Conservation (phyloP, 176 grass and related monocot species). For the Oryza longistaminata region DNA sequence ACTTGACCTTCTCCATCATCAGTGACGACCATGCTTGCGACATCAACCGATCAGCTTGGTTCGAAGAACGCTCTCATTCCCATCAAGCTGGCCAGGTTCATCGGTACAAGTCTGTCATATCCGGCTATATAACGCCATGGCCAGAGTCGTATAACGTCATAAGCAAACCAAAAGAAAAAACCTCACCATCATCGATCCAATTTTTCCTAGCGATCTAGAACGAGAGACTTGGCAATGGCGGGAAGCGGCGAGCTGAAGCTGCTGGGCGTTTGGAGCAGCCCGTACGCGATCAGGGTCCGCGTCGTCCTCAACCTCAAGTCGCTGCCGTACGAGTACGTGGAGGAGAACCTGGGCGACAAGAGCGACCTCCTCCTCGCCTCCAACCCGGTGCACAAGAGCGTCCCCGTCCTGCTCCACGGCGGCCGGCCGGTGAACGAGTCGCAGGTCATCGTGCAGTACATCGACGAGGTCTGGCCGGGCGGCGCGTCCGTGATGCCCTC, state of each 20-base stretch:
- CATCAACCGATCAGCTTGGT: neutral
- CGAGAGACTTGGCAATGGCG: constrained; percentile 13
- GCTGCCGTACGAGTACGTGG: constrained; percentile 60
- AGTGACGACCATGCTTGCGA: neutral
- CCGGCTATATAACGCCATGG: neutral
- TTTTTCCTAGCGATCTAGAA: neutral
- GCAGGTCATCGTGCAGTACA: constrained; percentile 68
- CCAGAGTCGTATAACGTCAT: neutral
- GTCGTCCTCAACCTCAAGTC: constrained; percentile 66
- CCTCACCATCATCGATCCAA: neutral
- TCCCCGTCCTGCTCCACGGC: constrained; percentile 66
- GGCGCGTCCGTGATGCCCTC: constrained; percentile 43
- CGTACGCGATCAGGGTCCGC: constrained; percentile 46
- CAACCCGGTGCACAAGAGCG: constrained; percentile 72
- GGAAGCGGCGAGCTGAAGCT: constrained; percentile 53
- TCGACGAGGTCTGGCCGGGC: constrained; percentile 61
- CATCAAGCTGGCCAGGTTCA: neutral
- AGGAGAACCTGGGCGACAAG: constrained; percentile 58
- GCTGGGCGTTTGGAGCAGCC: constrained; percentile 48
- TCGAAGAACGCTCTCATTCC: neutral
- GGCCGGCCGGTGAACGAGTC: constrained; percentile 47
- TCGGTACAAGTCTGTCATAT: neutral
- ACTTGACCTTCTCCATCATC: neutral
- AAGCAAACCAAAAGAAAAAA: too few relatives aligned
- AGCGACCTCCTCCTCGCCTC: constrained; percentile 51